A percentile compares a stretch with the other conserved stretches of the same genome.
Evolutionary conservation across 73 alveolate species (phyloP).

Genomic region (Tetrahymena borealis): DNA sequence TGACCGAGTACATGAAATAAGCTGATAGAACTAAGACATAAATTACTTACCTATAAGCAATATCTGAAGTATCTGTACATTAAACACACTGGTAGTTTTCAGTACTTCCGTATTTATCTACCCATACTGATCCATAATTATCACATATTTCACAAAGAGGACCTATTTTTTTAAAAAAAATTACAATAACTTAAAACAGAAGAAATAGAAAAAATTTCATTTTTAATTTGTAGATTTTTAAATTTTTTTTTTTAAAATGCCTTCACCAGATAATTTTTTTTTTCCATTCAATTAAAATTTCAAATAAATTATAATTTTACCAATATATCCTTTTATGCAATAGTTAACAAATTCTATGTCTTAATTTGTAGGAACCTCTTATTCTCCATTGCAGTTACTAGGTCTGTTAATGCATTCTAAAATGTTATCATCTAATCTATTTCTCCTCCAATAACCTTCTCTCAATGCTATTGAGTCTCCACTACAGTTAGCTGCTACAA

Average conservation of each 20-base stretch:
- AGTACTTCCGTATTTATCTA: not conserved
- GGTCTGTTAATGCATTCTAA: not conserved
- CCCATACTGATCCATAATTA: not conserved
- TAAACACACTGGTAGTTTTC: not conserved
- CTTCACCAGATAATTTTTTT: not conserved
- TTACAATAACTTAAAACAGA: not conserved
- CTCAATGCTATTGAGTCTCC: not conserved
- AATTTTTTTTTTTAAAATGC: not conserved
- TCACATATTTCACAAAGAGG: not conserved
- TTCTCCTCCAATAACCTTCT: not conserved
- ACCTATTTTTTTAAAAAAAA: not conserved
- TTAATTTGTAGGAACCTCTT: no score
- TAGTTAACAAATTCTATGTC: not conserved
- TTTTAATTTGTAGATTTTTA: not conserved
- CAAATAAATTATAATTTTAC: not conserved
- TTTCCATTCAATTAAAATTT: not conserved
- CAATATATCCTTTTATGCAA: not conserved
- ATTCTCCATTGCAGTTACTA: not conserved
- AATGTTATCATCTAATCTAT: not conserved
- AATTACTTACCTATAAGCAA: not conserved
- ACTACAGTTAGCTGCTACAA: not conserved
- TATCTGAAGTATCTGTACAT: not conserved
- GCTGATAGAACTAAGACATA: not conserved
- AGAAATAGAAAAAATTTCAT: not conserved
- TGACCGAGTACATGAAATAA: not conserved